Percentiles rank a stretch among this genome's conserved stretches.
Evolutionary conservation across 2,329 filamentous ascomycete genomes (phyloP).

Genomic region (Alternaria arborescens): DNA sequence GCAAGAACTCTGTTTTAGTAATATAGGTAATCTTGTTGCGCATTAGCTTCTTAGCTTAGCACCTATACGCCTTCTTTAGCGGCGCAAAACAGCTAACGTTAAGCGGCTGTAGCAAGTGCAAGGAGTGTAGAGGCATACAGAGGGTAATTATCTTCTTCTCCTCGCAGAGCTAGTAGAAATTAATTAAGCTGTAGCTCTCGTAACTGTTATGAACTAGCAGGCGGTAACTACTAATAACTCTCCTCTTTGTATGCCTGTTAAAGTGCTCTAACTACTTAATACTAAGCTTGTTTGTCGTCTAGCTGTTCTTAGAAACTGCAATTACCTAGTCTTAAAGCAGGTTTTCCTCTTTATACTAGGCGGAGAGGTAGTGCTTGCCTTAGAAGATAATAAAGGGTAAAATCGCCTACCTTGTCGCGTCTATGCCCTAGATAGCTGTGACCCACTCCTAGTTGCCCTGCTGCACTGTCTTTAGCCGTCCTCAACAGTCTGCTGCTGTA

Average conservation of each 20-base stretch:
- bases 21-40: too few relatives aligned
- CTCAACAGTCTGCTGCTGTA: background rate
- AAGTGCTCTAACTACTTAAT: background rate
- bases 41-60: too few relatives aligned
- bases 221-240: slow-evolving; percentile 9
- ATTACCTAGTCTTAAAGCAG: background rate
- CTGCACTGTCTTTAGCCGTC: background rate
- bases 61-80: too few relatives aligned
- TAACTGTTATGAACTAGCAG: slow-evolving; percentile 22
- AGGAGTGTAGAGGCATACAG: too few relatives aligned
- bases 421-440: background rate
- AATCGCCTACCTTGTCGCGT: background rate
- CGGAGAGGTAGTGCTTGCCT: slow-evolving; percentile 10
- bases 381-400: background rate
- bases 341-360: slow-evolving; percentile 11
- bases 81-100: too few relatives aligned
- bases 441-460: background rate
- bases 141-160: too few relatives aligned
- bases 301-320: slow-evolving; percentile 7
- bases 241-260: slow-evolving; percentile 4
- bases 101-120: too few relatives aligned
- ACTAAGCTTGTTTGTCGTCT: background rate
- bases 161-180: too few relatives aligned
- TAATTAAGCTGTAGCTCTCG: slow-evolving; percentile 19
- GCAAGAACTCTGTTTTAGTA: too few relatives aligned